These are phyloP conservation scores for Camellia lanceoleosa DNA, from an alignment of 148 eudicot species.

Conservation along the genomic window DNA sequence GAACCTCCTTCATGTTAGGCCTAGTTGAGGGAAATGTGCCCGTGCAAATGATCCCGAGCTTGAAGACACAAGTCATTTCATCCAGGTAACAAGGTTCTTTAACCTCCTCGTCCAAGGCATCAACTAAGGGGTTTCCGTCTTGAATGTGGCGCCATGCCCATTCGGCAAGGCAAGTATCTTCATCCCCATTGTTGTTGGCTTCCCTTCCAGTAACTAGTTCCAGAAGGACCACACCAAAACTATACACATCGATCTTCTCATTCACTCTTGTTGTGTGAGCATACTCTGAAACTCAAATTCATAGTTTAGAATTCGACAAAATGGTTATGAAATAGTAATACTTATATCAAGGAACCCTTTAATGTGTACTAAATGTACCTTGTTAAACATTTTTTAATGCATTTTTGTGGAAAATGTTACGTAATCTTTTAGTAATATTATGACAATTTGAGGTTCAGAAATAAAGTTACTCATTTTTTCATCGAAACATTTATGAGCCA, in stretches of 20 bases:
- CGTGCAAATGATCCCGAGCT: conserved; percentile 10
- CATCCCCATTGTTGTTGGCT: not conserved
- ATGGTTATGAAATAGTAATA: too few relatives aligned
- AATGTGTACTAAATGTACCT: too few relatives aligned
- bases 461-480: too few relatives aligned
- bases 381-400: too few relatives aligned
- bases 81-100: conserved; percentile 10
- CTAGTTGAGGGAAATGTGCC: conserved; percentile 1
- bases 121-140: conserved; percentile 5
- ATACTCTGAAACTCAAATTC: conserved; percentile 11
- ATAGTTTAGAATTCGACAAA: too few relatives aligned
- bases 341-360: too few relatives aligned
- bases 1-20: conserved; percentile 16
- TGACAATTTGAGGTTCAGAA: too few relatives aligned
- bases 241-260: conserved; percentile 15
- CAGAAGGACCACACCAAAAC: conserved; percentile 20
- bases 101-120: conserved; percentile 13
- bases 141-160: conserved; percentile 14
- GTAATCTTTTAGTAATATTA: too few relatives aligned
- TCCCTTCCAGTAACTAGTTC: conserved; percentile 18
- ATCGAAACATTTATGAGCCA: too few relatives aligned
- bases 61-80: conserved; percentile 9
- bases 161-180: conserved; percentile 7
- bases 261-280: conserved; percentile 7
- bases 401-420: too few relatives aligned